These are phyloP conservation scores for Kockovaella imperatae DNA, from an alignment of 768 basidiomycete genomes.

Conservation along the genomic window DNA sequence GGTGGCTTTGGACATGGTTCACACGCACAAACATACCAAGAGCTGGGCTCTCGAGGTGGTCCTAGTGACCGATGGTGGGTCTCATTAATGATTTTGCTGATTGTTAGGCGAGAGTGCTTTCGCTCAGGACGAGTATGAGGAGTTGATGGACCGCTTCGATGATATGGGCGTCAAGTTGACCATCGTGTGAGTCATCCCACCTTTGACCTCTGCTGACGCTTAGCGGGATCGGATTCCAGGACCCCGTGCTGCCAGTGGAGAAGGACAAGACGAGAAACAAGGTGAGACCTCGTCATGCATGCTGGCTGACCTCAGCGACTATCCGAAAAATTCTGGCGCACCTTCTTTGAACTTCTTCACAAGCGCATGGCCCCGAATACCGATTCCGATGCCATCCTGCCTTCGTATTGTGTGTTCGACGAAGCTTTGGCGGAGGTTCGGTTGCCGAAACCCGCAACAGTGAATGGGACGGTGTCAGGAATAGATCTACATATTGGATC, in stretches of 20 bases:
- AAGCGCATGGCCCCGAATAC: constrained; percentile 22
- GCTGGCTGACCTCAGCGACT: constrained; percentile 48
- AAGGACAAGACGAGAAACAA: constrained; percentile 48
- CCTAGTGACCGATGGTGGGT: constrained; percentile 75
- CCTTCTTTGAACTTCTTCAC: constrained; percentile 28
- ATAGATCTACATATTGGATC: constrained; percentile 74
- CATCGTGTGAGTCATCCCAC: constrained; percentile 56
- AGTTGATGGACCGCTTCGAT: constrained; percentile 58
- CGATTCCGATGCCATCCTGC: constrained; percentile 39
- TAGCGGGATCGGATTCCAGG: constrained; percentile 33
- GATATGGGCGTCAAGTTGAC: constrained; percentile 54
- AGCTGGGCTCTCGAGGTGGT: constrained; percentile 79
- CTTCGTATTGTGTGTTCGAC: constrained; percentile 58
- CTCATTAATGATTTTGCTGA: constrained; percentile 46
- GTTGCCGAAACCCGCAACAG: constrained; percentile 48
- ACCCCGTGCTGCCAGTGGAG: constrained; percentile 25
- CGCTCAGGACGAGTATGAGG: constrained; percentile 38
- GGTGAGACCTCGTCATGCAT: constrained; percentile 48
- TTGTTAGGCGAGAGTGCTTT: constrained; percentile 33
- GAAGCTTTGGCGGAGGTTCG: constrained; percentile 56
- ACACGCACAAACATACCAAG: constrained; percentile 59
- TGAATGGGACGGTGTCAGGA: constrained; percentile 60
- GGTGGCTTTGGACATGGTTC: constrained; percentile 75
- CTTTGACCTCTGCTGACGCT: background rate
- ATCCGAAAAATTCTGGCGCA: constrained; percentile 68